Evolutionary conservation across 371 early-diverging fungal species (phyloP).

Genomic region (Lichtheimia hyalospora): DNA sequence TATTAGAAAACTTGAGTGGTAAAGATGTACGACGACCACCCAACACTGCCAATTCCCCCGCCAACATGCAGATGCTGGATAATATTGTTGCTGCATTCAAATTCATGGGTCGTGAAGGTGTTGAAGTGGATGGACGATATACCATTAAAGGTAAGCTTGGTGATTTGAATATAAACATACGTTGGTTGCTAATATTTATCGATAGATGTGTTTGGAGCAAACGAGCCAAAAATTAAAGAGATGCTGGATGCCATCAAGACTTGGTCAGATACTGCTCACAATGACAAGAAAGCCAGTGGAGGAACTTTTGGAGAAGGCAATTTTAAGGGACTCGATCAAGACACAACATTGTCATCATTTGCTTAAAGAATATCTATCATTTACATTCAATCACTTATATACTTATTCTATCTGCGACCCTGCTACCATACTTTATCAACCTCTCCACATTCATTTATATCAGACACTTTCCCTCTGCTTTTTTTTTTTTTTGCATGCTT

Average conservation of each 20-base stretch:
- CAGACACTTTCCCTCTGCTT: too few relatives aligned
- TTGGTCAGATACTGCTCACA: slow-evolving; percentile 22
- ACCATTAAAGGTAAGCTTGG: slow-evolving; percentile 47
- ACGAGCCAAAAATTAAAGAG: slow-evolving; percentile 44
- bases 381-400: background rate
- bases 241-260: slow-evolving; percentile 47
- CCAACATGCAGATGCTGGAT: slow-evolving; percentile 42
- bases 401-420: background rate
- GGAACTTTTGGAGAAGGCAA: slow-evolving; percentile 35
- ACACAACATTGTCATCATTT: background rate
- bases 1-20: slow-evolving; percentile 51
- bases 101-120: slow-evolving; percentile 57
- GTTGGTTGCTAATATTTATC: background rate
- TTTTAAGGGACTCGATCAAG: slow-evolving; percentile 20
- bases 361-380: background rate
- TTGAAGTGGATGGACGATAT: slow-evolving; percentile 52
- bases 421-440: background rate
- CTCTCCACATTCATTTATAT: background rate
- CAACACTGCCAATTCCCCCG: slow-evolving; percentile 10
- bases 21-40: slow-evolving; percentile 39
- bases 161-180: too few relatives aligned
- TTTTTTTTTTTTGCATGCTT: background rate
- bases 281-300: slow-evolving; percentile 30
- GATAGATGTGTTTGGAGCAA: slow-evolving; percentile 49
- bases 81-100: slow-evolving; percentile 56